Base-by-base conservation (phyloP, 176 grass and related monocot species). In the Phyllostachys edulis region DNA sequence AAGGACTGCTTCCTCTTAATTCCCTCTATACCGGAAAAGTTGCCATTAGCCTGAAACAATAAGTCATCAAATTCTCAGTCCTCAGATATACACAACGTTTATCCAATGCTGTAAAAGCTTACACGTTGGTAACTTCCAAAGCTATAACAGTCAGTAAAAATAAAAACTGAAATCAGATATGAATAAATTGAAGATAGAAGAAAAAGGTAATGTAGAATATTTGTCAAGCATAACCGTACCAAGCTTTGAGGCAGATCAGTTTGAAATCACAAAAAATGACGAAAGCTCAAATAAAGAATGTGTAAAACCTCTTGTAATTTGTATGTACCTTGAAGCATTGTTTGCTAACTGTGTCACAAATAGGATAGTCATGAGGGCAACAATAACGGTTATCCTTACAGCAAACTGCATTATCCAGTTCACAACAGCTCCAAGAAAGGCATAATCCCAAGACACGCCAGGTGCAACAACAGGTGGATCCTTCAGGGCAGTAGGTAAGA, bases 391-490 rank as follows among this genome's bases (percentile, higher is more conserved):
- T 74, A 65, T 91, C 93, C 68, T 91, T 92, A 75, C 95, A 97
- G 68, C 93, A 98, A 71, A 94, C 85, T 63, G 95, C 92, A 46
- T 80, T 94, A 4, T 97, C 92, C 62, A 93, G 82, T 62, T 76
- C 96, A 39, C 96, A 95, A 11, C 96, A 98, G 63, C 93, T 93
- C 96, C 96, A 98, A 6, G 93, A 95, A 57, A 98, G 87, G 60
- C 96, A 98, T 1, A 98, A 7, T 42, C 96, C 93, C 13, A 95
- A 73, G 23, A 93, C 7, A 21, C 83, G 90, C 96, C 89, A 94
- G 2, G 84, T 74, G 69, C 96, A 98, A 55, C 96, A 98, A 47
- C 96, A 98, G 2, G 96, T 98, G 70, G 87, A 91, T 76, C 91
- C 93, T 86, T 78, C 89, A 75, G 92, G 79, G 64, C 96, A 98